Conservation (phyloP, 1,139 yeast species). For the Chernovozyma aurita region DNA sequence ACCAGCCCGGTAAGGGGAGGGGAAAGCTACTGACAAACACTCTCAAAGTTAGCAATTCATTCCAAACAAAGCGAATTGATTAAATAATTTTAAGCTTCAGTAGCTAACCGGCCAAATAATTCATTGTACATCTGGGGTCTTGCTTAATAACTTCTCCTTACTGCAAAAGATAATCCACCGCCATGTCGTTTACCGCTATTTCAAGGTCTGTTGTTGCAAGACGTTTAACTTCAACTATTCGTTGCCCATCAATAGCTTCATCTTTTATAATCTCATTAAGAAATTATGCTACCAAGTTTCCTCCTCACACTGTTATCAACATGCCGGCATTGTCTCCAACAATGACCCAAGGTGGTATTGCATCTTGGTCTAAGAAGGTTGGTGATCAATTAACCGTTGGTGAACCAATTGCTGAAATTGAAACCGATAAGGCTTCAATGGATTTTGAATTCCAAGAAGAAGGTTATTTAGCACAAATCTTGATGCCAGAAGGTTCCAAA, state of each 20-base stretch:
- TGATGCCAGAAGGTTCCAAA: constrained; percentile 81
- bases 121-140: no score
- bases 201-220: constrained; percentile 7
- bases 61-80: background rate
- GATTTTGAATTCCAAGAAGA: constrained; percentile 99
- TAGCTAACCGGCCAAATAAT: no score
- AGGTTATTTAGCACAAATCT: constrained; percentile 87
- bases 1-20: no score
- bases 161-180: no score
- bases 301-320: constrained; percentile 66
- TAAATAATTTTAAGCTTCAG: no score
- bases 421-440: constrained; percentile 98
- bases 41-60: no score
- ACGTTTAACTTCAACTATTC: constrained; percentile 1
- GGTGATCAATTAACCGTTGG: constrained; percentile 90
- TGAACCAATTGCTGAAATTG: constrained; percentile 93
- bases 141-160: no score
- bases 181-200: constrained; percentile 6
- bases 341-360: constrained; percentile 93
- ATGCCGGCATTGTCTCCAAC: constrained; percentile 98
- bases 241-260: constrained; percentile 1
- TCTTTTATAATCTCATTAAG: constrained; percentile 13
- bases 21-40: no score
- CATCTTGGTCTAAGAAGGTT: constrained; percentile 80
- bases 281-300: constrained; percentile 47